phyloP scores from a whole-genome alignment of 2,329 filamentous ascomycete species.

The Paraconiothyrium brasiliense region DNA sequence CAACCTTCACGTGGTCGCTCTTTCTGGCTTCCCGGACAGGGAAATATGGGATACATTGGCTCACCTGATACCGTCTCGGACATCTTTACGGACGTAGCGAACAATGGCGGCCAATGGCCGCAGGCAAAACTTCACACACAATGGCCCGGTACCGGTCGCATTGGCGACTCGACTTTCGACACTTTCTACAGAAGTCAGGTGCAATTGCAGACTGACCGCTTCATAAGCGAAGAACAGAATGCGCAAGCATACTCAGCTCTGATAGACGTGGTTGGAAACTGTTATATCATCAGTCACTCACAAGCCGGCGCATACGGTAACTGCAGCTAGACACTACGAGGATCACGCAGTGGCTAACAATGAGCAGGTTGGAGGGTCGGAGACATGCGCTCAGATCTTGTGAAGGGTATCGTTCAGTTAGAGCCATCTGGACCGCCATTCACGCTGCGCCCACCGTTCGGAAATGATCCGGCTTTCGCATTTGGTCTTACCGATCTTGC shows the following conservation, averaged over 20 bases:
- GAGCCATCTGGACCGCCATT: slow-evolving; percentile 11
- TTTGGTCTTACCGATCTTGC: slow-evolving; percentile 45
- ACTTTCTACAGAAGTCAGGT: slow-evolving; percentile 58
- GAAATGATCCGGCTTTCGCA: slow-evolving; percentile 48
- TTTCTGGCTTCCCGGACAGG: slow-evolving; percentile 47
- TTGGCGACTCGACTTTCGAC: slow-evolving; percentile 60
- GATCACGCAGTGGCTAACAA: background rate
- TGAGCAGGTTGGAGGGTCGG: slow-evolving; percentile 8
- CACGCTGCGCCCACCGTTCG: slow-evolving; percentile 53
- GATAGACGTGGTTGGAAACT: slow-evolving; percentile 54
- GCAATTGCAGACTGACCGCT: slow-evolving; percentile 45
- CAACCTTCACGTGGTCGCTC: slow-evolving; percentile 59
- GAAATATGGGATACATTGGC: slow-evolving; percentile 20
- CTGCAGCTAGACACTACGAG: background rate
- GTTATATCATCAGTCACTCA: slow-evolving; percentile 61
- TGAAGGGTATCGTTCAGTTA: slow-evolving; percentile 11
- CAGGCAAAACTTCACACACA: slow-evolving; percentile 56
- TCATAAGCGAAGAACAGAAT: slow-evolving; percentile 43
- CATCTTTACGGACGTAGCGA: slow-evolving; percentile 31
- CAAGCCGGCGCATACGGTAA: slow-evolving; percentile 56
- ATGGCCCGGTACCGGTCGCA: slow-evolving; percentile 50
- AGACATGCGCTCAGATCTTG: slow-evolving; percentile 8
- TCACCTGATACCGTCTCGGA: slow-evolving; percentile 45
- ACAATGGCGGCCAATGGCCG: slow-evolving; percentile 48
- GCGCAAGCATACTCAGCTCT: slow-evolving; percentile 54